phyloP scores from a whole-genome alignment of 306 rosid species.

The Castanea mollissima region DNA sequence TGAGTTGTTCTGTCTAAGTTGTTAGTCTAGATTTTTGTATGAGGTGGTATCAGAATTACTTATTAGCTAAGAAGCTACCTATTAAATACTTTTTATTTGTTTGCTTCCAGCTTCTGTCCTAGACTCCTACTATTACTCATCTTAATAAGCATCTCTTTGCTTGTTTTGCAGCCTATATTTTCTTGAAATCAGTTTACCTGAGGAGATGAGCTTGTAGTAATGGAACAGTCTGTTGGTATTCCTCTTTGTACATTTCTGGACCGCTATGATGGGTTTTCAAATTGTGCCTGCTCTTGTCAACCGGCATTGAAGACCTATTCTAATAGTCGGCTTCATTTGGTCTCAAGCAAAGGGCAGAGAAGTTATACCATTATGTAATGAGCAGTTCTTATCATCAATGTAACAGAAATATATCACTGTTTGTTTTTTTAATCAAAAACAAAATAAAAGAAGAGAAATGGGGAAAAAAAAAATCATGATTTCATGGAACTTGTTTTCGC shows the following conservation, averaged over 20 bases:
- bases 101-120: constrained; percentile 8
- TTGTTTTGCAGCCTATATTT: constrained; percentile 79
- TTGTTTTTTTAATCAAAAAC: background rate
- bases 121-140: background rate
- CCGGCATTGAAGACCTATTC: background rate
- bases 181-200: constrained; percentile 86
- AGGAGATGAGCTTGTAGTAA: constrained; percentile 79
- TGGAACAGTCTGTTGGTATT: constrained; percentile 13
- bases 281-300: constrained; percentile 8
- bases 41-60: background rate
- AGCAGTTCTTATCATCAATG: background rate
- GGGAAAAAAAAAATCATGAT: background rate
- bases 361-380: background rate
- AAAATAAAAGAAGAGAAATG: background rate
- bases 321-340: background rate
- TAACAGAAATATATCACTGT: constrained; percentile 5
- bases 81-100: background rate
- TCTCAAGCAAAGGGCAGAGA: background rate
- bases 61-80: background rate
- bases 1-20: too few species aligned
- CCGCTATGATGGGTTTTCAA: constrained; percentile 11
- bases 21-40: too few species aligned
- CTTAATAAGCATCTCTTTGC: constrained; percentile 5
- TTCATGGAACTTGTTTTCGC: background rate
- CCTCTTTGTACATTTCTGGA: constrained; percentile 26